Percentiles rank a stretch among this genome's conserved stretches.
These are phyloP conservation scores for Cercophora scortea DNA, from an alignment of 495 filamentous ascomycete species.

Conservation along the genomic window DNA sequence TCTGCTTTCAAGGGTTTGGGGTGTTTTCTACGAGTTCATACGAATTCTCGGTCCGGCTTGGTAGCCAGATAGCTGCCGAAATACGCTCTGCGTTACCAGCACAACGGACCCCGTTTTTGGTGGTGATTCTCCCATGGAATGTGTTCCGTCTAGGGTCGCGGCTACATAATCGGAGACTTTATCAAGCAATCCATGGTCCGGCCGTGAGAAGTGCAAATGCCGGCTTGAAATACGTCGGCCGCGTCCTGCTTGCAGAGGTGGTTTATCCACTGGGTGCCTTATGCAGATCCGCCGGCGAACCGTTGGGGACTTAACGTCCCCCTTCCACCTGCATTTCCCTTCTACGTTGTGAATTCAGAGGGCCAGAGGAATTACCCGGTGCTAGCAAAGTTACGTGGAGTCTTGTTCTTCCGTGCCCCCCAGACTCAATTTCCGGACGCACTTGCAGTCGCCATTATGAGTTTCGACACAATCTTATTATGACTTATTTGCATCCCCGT, in stretches of 20 bases:
- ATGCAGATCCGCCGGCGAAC: neutral
- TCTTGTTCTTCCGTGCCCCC: no score
- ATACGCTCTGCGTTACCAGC: constrained; percentile 22
- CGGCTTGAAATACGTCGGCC: neutral
- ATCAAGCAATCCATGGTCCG: neutral
- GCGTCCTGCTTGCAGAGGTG: neutral
- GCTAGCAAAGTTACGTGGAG: no score
- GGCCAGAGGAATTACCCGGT: no score
- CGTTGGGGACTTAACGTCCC: no score
- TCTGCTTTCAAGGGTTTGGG: constrained; percentile 28
- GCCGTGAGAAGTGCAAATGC: neutral
- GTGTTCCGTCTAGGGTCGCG: neutral
- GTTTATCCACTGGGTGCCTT: neutral
- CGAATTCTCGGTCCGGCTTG: constrained; percentile 26
- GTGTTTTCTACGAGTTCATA: constrained; percentile 29
- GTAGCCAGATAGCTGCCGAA: constrained; percentile 29
- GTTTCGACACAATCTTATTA: no score
- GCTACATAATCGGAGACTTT: constrained; percentile 1
- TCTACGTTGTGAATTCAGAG: no score
- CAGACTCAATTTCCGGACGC: no score
- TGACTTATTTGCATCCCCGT: no score
- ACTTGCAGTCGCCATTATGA: no score
- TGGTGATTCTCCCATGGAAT: neutral
- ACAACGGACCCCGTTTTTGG: constrained; percentile 4
- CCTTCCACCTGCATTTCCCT: no score